Conservation (phyloP, 2,329 filamentous ascomycete genomes). For the Cercospora zeae-maydis region DNA sequence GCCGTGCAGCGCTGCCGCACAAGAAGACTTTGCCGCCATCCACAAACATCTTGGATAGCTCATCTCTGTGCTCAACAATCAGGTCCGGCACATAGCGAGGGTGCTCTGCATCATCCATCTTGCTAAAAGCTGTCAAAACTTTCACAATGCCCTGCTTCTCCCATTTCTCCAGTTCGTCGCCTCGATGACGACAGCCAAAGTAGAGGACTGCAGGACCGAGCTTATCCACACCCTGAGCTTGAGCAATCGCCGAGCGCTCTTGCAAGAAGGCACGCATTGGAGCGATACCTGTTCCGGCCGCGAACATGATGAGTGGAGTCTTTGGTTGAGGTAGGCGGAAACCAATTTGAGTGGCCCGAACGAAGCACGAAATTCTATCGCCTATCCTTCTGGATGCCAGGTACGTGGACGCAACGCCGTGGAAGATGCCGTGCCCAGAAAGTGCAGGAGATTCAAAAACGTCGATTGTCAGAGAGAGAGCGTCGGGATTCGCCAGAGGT, state of each 20-base stretch:
- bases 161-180: slow-evolving; percentile 17
- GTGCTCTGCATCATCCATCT: slow-evolving; percentile 43
- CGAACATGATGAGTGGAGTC: slow-evolving; percentile 52
- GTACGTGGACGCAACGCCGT: slow-evolving; percentile 42
- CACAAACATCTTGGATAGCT: slow-evolving; percentile 45
- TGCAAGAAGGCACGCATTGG: slow-evolving; percentile 46
- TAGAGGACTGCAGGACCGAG: slow-evolving; percentile 31
- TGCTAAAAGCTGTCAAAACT: slow-evolving; percentile 15
- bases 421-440: slow-evolving; percentile 28
- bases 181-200: slow-evolving; percentile 26
- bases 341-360: slow-evolving; percentile 38
- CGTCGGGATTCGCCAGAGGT: slow-evolving; percentile 14
- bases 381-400: slow-evolving; percentile 37
- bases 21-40: slow-evolving; percentile 58
- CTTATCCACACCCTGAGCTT: slow-evolving; percentile 28
- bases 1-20: slow-evolving; percentile 54
- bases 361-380: slow-evolving; percentile 39
- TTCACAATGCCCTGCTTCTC: slow-evolving; percentile 17
- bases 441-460: slow-evolving; percentile 39
- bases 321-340: slow-evolving; percentile 42
- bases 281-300: slow-evolving; percentile 51
- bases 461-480: slow-evolving; percentile 58
- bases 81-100: slow-evolving; percentile 51
- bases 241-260: slow-evolving; percentile 39
- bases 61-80: slow-evolving; percentile 46